Conservation (phyloP, 768 basidiomycete genomes). For the Trametes cubensis region DNA sequence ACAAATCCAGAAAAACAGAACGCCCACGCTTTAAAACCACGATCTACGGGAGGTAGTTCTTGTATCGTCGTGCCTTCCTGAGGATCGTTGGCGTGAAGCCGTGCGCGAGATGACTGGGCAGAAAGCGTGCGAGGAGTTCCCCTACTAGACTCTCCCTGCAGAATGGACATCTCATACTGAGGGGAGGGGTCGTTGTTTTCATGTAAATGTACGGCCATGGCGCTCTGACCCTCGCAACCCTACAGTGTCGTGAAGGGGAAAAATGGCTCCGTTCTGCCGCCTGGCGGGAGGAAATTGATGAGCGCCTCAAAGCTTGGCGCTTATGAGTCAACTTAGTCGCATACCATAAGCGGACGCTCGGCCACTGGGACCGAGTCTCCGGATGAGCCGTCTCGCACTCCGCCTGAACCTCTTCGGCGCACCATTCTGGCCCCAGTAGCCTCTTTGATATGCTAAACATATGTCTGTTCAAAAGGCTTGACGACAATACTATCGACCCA, state of each 20-base stretch:
- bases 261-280: no score
- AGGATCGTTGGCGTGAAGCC: conserved; percentile 8
- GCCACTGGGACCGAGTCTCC: background rate
- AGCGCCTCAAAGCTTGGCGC: background rate
- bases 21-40: conserved; percentile 27
- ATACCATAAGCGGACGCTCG: conserved; percentile 1
- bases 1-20: conserved; percentile 27
- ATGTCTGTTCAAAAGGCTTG: no score
- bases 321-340: conserved; percentile 7
- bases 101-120: conserved; percentile 11
- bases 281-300: background rate
- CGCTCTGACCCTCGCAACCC: background rate
- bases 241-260: background rate
- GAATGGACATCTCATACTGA: background rate
- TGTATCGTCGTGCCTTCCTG: conserved; percentile 21
- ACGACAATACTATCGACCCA: no score
- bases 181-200: background rate
- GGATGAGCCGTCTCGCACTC: no score
- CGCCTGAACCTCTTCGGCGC: no score
- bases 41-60: conserved; percentile 26
- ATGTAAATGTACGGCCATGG: background rate
- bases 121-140: conserved; percentile 8
- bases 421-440: no score
- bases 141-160: background rate
- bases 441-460: no score